Conservation (phyloP, 148 eudicot species). For the Drosera capensis region DNA sequence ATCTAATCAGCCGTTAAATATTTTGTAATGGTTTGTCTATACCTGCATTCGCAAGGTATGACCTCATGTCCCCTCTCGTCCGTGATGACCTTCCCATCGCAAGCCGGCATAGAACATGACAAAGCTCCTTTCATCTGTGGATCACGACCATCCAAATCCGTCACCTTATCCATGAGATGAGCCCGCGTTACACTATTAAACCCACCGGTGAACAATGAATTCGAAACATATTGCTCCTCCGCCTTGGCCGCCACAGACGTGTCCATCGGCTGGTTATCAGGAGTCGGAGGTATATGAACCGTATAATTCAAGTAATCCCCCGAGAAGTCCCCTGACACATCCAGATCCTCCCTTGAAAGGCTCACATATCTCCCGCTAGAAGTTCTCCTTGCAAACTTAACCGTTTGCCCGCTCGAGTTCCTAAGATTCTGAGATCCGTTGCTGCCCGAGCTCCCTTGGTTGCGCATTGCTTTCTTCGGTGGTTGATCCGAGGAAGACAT, state of each 20-base stretch:
- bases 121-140: slow-evolving; percentile 44
- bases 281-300: slow-evolving; percentile 69
- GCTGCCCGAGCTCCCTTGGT: slow-evolving; percentile 19
- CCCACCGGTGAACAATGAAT: slow-evolving; percentile 70
- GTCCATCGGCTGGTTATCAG: slow-evolving; percentile 75
- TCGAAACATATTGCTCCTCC: slow-evolving; percentile 75
- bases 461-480: slow-evolving; percentile 20
- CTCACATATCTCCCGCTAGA: slow-evolving; percentile 66
- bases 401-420: slow-evolving; percentile 23
- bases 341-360: slow-evolving; percentile 58
- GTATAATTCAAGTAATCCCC: slow-evolving; percentile 61
- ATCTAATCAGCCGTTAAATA: background rate
- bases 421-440: slow-evolving; percentile 10
- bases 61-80: slow-evolving; percentile 65
- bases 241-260: slow-evolving; percentile 61
- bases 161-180: slow-evolving; percentile 76
- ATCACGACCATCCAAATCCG: slow-evolving; percentile 40
- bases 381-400: slow-evolving; percentile 57
- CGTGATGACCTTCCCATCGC: slow-evolving; percentile 62
- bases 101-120: slow-evolving; percentile 57
- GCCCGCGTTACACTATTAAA: slow-evolving; percentile 82
- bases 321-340: slow-evolving; percentile 43
- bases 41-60: slow-evolving; percentile 78
- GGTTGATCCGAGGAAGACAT: slow-evolving; percentile 19
- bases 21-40: background rate